Conservation (phyloP, 2,329 filamentous ascomycete species). For the Tolypocladium sp. region DNA sequence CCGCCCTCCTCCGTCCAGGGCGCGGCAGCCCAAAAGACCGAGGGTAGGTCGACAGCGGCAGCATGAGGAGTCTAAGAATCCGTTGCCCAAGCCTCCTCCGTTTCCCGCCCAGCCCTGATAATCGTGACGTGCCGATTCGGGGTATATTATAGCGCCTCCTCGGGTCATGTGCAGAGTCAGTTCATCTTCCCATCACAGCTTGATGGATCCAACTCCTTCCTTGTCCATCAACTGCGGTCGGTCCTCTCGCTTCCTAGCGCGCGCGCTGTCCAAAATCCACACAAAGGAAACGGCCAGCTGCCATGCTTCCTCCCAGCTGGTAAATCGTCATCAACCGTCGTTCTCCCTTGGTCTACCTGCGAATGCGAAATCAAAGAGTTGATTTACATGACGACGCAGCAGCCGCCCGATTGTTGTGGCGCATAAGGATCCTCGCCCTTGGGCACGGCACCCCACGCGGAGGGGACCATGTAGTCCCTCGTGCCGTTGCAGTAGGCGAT, state of each 20-base stretch:
- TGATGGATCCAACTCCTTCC: background rate
- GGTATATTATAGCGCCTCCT: conserved; percentile 2
- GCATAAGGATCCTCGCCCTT: conserved; percentile 98
- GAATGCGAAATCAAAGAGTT: background rate
- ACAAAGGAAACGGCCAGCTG: background rate
- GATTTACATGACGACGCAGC: conserved; percentile 86
- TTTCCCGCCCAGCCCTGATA: background rate
- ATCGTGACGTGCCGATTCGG: conserved; percentile 1
- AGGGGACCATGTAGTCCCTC: conserved; percentile 97
- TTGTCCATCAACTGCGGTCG: background rate
- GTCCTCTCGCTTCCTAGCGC: background rate
- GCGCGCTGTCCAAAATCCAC: background rate
- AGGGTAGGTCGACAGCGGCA: background rate
- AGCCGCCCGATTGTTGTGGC: conserved; percentile 84
- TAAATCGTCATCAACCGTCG: background rate
- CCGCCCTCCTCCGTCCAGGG: conserved; percentile 8
- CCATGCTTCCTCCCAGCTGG: background rate
- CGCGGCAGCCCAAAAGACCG: background rate
- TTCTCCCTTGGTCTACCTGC: background rate
- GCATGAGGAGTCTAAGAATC: background rate
- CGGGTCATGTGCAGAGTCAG: background rate
- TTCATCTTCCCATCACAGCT: background rate
- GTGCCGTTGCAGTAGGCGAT: conserved; percentile 98
- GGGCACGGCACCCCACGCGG: conserved; percentile 89
- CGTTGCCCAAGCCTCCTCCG: background rate